phyloP scores from a whole-genome alignment of 1,284 basidiomycete species.

The Fomitopsis pinicola region DNA sequence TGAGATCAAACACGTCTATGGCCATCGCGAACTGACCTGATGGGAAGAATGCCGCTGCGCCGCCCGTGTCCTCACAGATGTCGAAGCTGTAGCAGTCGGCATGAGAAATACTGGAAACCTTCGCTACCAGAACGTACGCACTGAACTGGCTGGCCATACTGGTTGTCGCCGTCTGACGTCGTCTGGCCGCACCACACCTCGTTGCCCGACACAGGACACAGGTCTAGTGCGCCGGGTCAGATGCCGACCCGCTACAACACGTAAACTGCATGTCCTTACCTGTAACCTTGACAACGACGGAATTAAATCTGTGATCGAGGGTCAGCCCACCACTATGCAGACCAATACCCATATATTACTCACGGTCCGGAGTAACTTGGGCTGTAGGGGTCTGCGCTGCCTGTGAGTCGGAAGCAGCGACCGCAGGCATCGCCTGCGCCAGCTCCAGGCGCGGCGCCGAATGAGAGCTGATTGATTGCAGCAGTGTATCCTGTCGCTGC shows the following conservation, averaged over 20 bases:
- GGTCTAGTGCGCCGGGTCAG: slow-evolving; percentile 22
- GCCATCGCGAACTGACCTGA: slow-evolving; percentile 24
- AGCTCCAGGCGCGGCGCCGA: slow-evolving; percentile 43
- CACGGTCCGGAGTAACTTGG: slow-evolving; percentile 43
- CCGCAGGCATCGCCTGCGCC: slow-evolving; percentile 60
- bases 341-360: neutral
- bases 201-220: slow-evolving; percentile 46
- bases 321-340: neutral
- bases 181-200: slow-evolving; percentile 54
- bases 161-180: slow-evolving; percentile 36
- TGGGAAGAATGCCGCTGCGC: slow-evolving; percentile 50
- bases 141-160: slow-evolving; percentile 44
- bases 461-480: slow-evolving; percentile 52
- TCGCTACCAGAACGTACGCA: slow-evolving; percentile 22
- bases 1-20: neutral
- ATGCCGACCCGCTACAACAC: too few species aligned
- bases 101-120: neutral
- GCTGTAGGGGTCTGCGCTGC: slow-evolving; percentile 47
- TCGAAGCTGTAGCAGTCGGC: slow-evolving; percentile 40
- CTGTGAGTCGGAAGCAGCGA: slow-evolving; percentile 52
- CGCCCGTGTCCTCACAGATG: slow-evolving; percentile 56
- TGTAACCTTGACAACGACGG: slow-evolving; percentile 53
- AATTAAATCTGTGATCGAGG: slow-evolving; percentile 31
- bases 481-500: slow-evolving; percentile 48
- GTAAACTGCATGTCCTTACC: neutral